Base-by-base conservation (phyloP, 2,329 filamentous ascomycete species). In the Neospermospora avenae region DNA sequence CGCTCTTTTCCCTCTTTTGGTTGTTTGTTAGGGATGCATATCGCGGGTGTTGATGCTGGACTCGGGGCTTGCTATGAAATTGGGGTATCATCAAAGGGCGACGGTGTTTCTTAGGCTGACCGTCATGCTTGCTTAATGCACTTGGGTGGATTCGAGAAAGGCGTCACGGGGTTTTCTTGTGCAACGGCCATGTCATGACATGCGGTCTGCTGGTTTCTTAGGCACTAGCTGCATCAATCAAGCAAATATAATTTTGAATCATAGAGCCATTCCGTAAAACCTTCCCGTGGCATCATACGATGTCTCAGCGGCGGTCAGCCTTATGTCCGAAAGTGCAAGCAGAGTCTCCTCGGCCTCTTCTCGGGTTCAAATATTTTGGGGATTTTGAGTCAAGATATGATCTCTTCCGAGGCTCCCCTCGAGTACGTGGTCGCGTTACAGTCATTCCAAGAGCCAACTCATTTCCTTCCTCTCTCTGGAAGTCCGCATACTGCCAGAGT, bases 121-220 rank as follows among this genome's bases (percentile, higher is more conserved):
- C 55, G 53, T 57, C 41, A 52, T 52, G 35, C 63, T 63, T 59
- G 45, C 48, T 60, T 63, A 39, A 57, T 64, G 62, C 60, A 66
- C 64, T 64, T 60, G 46, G 64, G 65, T 63, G 64, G 59, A 62
- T 31, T 61, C 55, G 51, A 58, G 63, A 57, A 58, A 31, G 65
- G 64, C 61, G 61, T 56, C 45, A 46, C 31, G 58, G 63, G 13
- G 62, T 58, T 35, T 63, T 58, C 41, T 35, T 64, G 57, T 63
- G 57, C 52, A 57, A 60, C 45, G 55, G 60, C 46, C 59, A 57
- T 60, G n/a, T 39, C 46, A 35, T 58, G n/a, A n/a, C n/a, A n/a
- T n/a, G n/a, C 39, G 57, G 48, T 49, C 51, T 59, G 37, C 42
- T 61, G 22, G 58, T 51, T 48, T 39, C 39, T 54, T 58, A 64